Evolutionary conservation across 179 eudicot genomes (phyloP).

Genomic region (Silene coronaria): DNA sequence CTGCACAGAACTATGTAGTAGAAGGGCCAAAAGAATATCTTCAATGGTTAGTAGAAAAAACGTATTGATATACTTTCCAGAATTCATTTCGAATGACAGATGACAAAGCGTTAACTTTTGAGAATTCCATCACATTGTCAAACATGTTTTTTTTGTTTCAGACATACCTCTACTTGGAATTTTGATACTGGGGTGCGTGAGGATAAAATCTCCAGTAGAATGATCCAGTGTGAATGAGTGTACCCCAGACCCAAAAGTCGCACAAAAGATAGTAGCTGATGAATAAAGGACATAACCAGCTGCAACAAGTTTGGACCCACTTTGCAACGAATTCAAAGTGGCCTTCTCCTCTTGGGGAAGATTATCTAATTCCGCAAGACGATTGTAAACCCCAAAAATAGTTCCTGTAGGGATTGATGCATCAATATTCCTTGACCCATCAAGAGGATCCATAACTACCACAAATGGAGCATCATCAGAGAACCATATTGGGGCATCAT

Average conservation of each 20-base stretch:
- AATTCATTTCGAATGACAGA: neutral
- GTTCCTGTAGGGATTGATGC: constrained; percentile 99
- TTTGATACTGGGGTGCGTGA: constrained; percentile 70
- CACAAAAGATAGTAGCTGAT: constrained; percentile 86
- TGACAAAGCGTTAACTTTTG: neutral
- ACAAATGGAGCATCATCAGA: constrained; percentile 82
- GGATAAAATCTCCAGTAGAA: constrained; percentile 83
- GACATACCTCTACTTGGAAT: constrained; percentile 82
- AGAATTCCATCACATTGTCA: neutral
- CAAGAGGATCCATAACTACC: constrained; percentile 92
- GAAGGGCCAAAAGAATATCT: neutral
- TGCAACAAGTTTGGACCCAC: constrained; percentile 74
- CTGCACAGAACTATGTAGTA: neutral
- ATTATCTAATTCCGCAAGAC: constrained; percentile 68
- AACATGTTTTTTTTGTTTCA: neutral
- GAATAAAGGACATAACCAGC: constrained; percentile 95
- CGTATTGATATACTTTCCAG: no score
- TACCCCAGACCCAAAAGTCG: constrained; percentile 81
- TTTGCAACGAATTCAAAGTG: constrained; percentile 74
- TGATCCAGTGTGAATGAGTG: constrained; percentile 83
- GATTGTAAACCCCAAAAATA: constrained; percentile 81
- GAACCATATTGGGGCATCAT: constrained; percentile 79
- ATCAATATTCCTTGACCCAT: constrained; percentile 94
- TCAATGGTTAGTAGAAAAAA: no score
- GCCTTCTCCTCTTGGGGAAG: constrained; percentile 76